Base-by-base conservation (phyloP, 2,329 filamentous ascomycete species). In the Colletotrichum kahawae region DNA sequence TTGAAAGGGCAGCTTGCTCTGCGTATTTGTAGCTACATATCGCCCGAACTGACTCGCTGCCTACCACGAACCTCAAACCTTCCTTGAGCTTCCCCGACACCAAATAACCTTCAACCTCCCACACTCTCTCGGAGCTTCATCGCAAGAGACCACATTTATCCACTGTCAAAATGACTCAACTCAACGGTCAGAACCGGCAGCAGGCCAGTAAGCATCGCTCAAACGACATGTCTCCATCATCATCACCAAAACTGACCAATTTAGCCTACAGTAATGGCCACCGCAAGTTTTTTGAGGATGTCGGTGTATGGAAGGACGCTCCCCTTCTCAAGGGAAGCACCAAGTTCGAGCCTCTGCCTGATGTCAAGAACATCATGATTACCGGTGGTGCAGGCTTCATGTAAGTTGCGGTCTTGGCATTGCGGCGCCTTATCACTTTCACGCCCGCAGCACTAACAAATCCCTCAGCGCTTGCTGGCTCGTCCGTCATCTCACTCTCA, bases 321-420 rank as follows among this genome's bases (percentile, higher is more conserved):
- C 94, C 94, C 21, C 82, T 95, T 33, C 87, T 95, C 70, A 92
- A 83, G 13, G 94, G 94, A 43, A 92, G 88, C 78, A 95, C 93
- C 75, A 92, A 90, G 77, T 96, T 94, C 78, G 90, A 93, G 80
- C 92, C 93, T 57, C 86, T 93, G 7, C 86, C 89, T 29, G 92
- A 93, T 83, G 92, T 94, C 70, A 93, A 91, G 83, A 96, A 95
- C 81, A 95, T 96, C 79, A 93, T 96, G 89, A 90, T 97, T 77
- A 96, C 95, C 24, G 95, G 95, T 65, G 95, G 94, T 69, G 94
- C 94, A 77, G 95, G 95, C 79, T 97, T 97, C 87, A 96, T 96
- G 94, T 95, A 87, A 84, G 93, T 84, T 76, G 27, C 12, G 16
- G 67, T 57, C 63, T 69, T 65, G 54, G 63, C 59, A 54, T 27